Conservation (phyloP, 192 early-diverging fungal genomes). For the Linnemannia elongata region DNA sequence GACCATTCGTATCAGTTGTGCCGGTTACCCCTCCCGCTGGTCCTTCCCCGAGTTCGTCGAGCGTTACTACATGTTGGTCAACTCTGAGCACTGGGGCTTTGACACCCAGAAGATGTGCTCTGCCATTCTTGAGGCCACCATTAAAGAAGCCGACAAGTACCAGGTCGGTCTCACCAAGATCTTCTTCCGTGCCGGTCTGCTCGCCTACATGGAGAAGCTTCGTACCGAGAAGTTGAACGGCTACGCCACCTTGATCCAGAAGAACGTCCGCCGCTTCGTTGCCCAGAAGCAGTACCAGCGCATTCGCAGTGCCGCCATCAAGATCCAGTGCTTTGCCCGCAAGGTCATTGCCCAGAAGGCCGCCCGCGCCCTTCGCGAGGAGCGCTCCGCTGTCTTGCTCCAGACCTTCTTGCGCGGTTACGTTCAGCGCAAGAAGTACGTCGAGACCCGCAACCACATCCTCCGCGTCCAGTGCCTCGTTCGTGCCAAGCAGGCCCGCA, state of each 20-base stretch:
- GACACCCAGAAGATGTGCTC: conserved; percentile 73
- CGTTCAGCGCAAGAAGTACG: conserved; percentile 66
- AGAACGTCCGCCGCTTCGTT: conserved; percentile 83
- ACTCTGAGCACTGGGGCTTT: conserved; percentile 67
- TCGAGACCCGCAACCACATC: conserved; percentile 63
- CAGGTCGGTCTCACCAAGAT: conserved; percentile 97
- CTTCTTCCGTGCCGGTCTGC: conserved; percentile 97
- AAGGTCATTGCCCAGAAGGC: conserved; percentile 69
- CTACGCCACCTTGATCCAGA: conserved; percentile 91
- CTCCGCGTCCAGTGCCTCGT: conserved; percentile 74
- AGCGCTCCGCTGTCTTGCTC: conserved; percentile 79
- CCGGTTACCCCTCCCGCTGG: conserved; percentile 95
- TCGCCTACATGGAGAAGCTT: conserved; percentile 91
- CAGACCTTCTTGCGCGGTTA: conserved; percentile 82
- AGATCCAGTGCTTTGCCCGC: conserved; percentile 77
- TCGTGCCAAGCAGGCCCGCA: conserved; percentile 76
- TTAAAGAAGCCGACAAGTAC: conserved; percentile 88
- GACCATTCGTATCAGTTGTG: conserved; percentile 98
- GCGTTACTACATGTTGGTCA: conserved; percentile 77
- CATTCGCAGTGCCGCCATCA: conserved; percentile 69
- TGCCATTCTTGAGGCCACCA: conserved; percentile 73
- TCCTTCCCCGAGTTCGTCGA: conserved; percentile 94
- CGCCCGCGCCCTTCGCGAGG: conserved; percentile 68
- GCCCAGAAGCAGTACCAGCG: conserved; percentile 70
- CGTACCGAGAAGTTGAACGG: conserved; percentile 86